A percentile compares a stretch with the other conserved stretches of the same genome.
Evolutionary conservation across 768 basidiomycete species (phyloP).

Genomic region (Tubosaeta sp.): DNA sequence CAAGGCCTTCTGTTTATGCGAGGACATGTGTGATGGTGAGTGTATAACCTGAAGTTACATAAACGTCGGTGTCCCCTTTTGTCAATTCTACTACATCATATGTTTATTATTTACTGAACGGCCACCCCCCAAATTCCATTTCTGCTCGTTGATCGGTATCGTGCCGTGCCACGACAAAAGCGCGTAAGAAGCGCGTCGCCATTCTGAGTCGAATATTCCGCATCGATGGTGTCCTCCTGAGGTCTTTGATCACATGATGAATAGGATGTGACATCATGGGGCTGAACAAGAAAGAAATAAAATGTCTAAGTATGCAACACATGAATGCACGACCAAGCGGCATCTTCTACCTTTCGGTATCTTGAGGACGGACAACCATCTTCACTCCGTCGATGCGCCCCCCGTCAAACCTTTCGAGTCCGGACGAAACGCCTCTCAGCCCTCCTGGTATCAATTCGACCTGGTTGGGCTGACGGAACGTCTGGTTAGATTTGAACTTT

Average conservation of each 20-base stretch:
- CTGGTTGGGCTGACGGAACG: constrained; percentile 37
- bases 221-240: constrained; percentile 29
- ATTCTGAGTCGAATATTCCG: constrained; percentile 28
- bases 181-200: constrained; percentile 29
- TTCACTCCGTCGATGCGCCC: constrained; percentile 43
- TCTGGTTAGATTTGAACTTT: neutral
- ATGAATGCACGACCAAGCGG: constrained; percentile 13
- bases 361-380: constrained; percentile 41
- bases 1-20: constrained; percentile 27
- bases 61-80: constrained; percentile 6
- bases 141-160: constrained; percentile 24
- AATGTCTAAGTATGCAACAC: constrained; percentile 22
- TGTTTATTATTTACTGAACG: constrained; percentile 24
- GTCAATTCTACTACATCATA: constrained; percentile 13
- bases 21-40: constrained; percentile 15
- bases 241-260: constrained; percentile 23
- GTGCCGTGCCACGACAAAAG: constrained; percentile 29
- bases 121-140: constrained; percentile 30
- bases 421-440: constrained; percentile 39
- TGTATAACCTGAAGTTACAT: constrained; percentile 4
- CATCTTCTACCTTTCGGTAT: constrained; percentile 35
- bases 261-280: constrained; percentile 11
- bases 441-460: constrained; percentile 41
- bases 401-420: constrained; percentile 38
- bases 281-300: constrained; percentile 20